phyloP scores from a whole-genome alignment of 2,329 filamentous ascomycete genomes.

The Xylaria sp. region DNA sequence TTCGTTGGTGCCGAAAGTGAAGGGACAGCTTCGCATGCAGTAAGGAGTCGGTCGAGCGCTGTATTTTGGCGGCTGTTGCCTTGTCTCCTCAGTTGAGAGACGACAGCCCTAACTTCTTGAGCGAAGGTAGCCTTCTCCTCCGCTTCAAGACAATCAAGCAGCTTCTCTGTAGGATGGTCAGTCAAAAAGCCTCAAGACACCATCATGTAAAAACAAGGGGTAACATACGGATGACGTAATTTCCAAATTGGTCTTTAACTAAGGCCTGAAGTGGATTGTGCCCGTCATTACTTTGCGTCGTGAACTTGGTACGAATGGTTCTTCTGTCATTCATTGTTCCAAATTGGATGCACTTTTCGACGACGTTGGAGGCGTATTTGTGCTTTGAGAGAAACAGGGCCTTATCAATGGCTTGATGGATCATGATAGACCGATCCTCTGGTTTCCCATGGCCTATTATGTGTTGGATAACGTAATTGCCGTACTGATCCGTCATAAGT shows the following conservation, averaged over 20 bases:
- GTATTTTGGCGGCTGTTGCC: constrained; percentile 74
- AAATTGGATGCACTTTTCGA: constrained; percentile 87
- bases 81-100: constrained; percentile 71
- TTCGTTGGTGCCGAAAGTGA: constrained; percentile 7
- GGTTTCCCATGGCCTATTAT: constrained; percentile 82
- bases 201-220: neutral
- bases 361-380: constrained; percentile 97
- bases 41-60: constrained; percentile 70
- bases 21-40: constrained; percentile 16
- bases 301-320: constrained; percentile 73
- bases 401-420: constrained; percentile 76
- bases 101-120: constrained; percentile 68
- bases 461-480: constrained; percentile 97
- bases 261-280: constrained; percentile 77
- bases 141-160: constrained; percentile 72
- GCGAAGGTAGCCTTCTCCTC: constrained; percentile 67
- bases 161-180: constrained; percentile 73
- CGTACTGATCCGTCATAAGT: constrained; percentile 87
- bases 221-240: constrained; percentile 94
- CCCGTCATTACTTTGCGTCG: constrained; percentile 69
- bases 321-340: constrained; percentile 76
- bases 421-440: constrained; percentile 78
- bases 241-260: constrained; percentile 92
- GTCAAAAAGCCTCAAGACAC: neutral
- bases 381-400: constrained; percentile 86